Evolutionary conservation across 2,329 filamentous ascomycete species (phyloP), one percentile per base, ranked within the genome.

Genomic region (Pyricularia grisea): DNA sequence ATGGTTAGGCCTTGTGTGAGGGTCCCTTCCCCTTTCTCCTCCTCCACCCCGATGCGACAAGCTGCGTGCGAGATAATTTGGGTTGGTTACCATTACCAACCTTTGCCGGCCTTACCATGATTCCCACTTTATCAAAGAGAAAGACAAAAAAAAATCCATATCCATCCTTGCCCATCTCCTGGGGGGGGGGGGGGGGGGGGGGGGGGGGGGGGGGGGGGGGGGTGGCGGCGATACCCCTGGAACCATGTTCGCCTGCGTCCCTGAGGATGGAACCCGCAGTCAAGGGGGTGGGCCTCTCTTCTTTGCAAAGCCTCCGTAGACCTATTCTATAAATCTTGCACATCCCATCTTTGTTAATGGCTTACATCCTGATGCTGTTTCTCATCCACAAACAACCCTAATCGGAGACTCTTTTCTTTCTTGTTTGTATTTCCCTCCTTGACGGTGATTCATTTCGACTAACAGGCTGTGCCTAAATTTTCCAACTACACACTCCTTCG

Each of bases 401-500:
- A 66, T 66, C 65, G 14, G 65, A 66, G 65, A 27, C 36, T 36
- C 12, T 36, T n/a, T 36, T 63, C 27, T 67, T 65, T 50, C 5
- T 68, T 64, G 67, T 67, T 69, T 33, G 42, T 28, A 23, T 65
- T 70, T 67, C 61, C 36, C 65, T 65, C 66, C 20, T 66, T 42
- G 20, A 31, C 60, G 30, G 65, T 66, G 33, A 11, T 66, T 66
- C 65, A 17, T 42, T 66, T 66, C 65, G 36, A 61, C 31, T 50
- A 55, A 60, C 66, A 55, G 66, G 66, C 66, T 67, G 66, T 67
- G 66, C 66, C 66, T 67, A 42, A 27, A 17, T 28, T 68, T 68
- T 55, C 63, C 27, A 36, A 7, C 12, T 3, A n/a, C 30, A 61
- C 55, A 30, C 20, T 68, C 67, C 50, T 36, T 68, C 27, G 11